Evolutionary conservation across 345 rosid species (phyloP).

Genomic region (Sonneratia alba): DNA sequence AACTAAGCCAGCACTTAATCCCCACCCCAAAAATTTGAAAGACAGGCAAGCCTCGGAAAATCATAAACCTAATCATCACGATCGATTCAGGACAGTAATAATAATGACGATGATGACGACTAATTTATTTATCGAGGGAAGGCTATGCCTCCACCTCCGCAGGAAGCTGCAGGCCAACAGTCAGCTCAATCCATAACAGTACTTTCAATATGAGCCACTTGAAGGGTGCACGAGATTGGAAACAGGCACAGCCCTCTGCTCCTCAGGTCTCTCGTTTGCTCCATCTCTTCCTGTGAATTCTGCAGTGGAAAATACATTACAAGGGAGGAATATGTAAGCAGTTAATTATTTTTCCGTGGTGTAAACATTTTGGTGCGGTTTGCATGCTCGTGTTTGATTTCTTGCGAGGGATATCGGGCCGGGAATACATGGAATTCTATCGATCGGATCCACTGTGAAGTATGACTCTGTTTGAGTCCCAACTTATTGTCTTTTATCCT

Average conservation of each 20-base stretch:
- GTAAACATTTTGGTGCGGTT: too few species aligned
- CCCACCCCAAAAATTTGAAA: not conserved
- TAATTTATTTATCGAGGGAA: slow-evolving; percentile 12
- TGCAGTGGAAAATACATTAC: not conserved
- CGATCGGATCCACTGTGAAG: too few species aligned
- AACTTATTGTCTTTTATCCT: not conserved
- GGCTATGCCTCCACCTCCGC: slow-evolving; percentile 11
- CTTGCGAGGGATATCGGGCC: too few species aligned
- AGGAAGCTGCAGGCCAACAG: slow-evolving; percentile 62
- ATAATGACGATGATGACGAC: not conserved
- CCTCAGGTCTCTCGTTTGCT: slow-evolving; percentile 45
- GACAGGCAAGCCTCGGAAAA: not conserved
- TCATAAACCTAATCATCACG: not conserved
- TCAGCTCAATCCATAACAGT: slow-evolving; percentile 47
- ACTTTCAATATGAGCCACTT: slow-evolving; percentile 40
- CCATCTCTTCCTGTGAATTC: not conserved
- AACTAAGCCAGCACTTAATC: not conserved
- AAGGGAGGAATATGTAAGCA: not conserved
- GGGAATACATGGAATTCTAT: too few species aligned
- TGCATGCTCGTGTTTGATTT: too few species aligned
- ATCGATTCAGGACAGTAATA: not conserved
- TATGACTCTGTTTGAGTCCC: too few species aligned
- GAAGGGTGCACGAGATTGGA: slow-evolving; percentile 59
- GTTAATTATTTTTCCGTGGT: not conserved
- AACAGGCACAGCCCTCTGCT: slow-evolving; percentile 80